Evolutionary conservation across 2,329 filamentous ascomycete genomes (phyloP).

Genomic region (Colletotrichum tropicicola): DNA sequence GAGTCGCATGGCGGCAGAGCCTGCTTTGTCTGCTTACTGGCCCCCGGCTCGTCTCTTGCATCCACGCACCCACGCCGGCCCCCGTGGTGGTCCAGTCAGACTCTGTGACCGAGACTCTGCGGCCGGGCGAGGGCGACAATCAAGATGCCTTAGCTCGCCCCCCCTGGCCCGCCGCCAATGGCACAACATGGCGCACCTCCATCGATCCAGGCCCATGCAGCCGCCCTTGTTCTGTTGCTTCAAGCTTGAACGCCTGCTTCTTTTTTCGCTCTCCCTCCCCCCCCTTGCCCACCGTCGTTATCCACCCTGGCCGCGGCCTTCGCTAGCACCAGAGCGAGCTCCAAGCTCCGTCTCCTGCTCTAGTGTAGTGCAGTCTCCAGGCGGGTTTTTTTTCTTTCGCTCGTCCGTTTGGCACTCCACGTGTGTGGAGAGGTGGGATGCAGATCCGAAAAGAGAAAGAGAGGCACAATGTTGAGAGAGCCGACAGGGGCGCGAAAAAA

Average conservation of each 20-base stretch:
- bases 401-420: conserved; percentile 23
- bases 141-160: conserved; percentile 20
- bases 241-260: conserved; percentile 22
- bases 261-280: conserved; percentile 13
- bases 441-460: conserved; percentile 25
- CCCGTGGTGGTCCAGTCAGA: conserved; percentile 14
- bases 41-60: conserved; percentile 10
- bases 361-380: neutral
- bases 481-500: conserved; percentile 15
- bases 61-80: conserved; percentile 8
- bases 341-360: conserved; percentile 20
- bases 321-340: conserved; percentile 25
- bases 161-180: conserved; percentile 28
- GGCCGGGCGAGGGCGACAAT: conserved; percentile 24
- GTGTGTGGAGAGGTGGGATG: conserved; percentile 29
- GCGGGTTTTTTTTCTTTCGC: conserved; percentile 4
- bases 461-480: conserved; percentile 5
- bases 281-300: conserved; percentile 20
- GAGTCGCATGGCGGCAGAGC: neutral
- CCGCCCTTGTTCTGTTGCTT: conserved; percentile 25
- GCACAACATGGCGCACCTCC: conserved; percentile 31
- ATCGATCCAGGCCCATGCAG: conserved; percentile 26
- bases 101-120: conserved; percentile 1
- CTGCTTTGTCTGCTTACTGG: conserved; percentile 15
- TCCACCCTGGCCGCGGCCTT: conserved; percentile 16